A percentile compares a stretch with the other conserved stretches of the same genome.
phyloP scores from a whole-genome alignment of 2,329 filamentous ascomycete species.

The Rosellinia necatrix region DNA sequence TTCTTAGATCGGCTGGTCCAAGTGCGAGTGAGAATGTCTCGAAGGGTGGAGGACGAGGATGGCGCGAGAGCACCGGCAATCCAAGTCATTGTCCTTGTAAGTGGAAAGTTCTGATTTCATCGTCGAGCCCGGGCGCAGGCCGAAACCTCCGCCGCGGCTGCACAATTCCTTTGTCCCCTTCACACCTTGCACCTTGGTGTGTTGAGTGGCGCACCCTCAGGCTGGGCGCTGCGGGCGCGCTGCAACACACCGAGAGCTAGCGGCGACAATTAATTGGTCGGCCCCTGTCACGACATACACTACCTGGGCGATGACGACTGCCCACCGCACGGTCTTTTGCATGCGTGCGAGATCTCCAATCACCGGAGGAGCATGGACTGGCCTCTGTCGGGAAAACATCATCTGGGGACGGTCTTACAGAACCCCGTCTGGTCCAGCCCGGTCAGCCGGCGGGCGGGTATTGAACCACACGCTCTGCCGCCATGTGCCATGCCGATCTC shows the following conservation, averaged over 20 bases:
- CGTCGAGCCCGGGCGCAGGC: background rate
- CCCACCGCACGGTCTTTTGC: conserved; percentile 20
- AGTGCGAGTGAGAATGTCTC: conserved; percentile 16
- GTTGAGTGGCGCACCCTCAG: conserved; percentile 3
- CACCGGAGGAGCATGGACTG: background rate
- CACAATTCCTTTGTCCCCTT: conserved; percentile 26
- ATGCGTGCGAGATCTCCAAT: conserved; percentile 27
- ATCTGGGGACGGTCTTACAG: conserved; percentile 1
- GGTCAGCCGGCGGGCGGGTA: conserved; percentile 1
- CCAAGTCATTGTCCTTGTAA: conserved; percentile 77
- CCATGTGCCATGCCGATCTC: conserved; percentile 20
- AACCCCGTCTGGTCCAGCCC: background rate
- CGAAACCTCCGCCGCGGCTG: background rate
- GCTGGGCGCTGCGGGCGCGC: conserved; percentile 18
- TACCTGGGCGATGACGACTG: conserved; percentile 22
- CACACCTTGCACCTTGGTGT: conserved; percentile 6
- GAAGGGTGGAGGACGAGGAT: conserved; percentile 27
- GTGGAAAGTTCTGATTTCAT: conserved; percentile 41
- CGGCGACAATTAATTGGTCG: conserved; percentile 13
- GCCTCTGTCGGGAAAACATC: conserved; percentile 8
- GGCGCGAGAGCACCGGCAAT: conserved; percentile 53
- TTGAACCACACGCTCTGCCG: conserved; percentile 9
- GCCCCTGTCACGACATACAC: conserved; percentile 12
- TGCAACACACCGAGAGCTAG: conserved; percentile 22
- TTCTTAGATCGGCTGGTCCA: background rate